phyloP scores from a whole-genome alignment of 2,329 filamentous ascomycete species.

The Thielaviopsis musarum region DNA sequence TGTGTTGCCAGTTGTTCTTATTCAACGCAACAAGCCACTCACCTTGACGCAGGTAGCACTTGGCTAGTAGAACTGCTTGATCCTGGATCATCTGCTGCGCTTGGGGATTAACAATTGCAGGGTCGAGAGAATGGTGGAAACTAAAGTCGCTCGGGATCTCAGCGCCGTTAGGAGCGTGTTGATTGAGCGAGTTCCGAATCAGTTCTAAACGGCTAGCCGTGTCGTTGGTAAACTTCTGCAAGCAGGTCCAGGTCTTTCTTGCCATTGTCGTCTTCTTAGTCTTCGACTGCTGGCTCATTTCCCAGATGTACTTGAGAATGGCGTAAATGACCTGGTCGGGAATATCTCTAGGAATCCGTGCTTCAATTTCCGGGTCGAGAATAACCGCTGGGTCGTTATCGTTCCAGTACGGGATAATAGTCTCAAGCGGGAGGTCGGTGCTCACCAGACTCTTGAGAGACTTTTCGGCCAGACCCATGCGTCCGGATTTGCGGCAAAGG shows the following conservation, averaged over 20 bases:
- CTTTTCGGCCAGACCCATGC: constrained; percentile 89
- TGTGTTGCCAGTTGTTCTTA: constrained; percentile 75
- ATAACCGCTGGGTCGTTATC: constrained; percentile 18
- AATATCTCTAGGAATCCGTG: constrained; percentile 24
- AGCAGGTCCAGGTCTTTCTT: constrained; percentile 39
- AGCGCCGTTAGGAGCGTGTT: constrained; percentile 29
- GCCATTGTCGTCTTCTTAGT: constrained; percentile 27
- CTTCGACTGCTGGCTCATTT: constrained; percentile 47
- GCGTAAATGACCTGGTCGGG: constrained; percentile 81
- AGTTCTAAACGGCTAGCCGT: constrained; percentile 37
- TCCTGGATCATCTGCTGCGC: constrained; percentile 38
- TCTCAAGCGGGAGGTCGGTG: constrained; percentile 44
- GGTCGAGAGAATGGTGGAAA: constrained; percentile 31
- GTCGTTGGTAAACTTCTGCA: constrained; percentile 44
- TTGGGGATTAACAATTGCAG: constrained; percentile 29
- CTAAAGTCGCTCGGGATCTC: constrained; percentile 30
- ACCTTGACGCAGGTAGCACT: constrained; percentile 90
- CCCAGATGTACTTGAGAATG: constrained; percentile 96
- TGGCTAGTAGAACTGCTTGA: constrained; percentile 61
- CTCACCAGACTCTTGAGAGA: constrained; percentile 82
- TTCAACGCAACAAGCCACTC: constrained; percentile 86
- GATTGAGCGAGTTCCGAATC: constrained; percentile 32
- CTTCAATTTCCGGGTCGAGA: constrained; percentile 14
- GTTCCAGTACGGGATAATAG: constrained; percentile 42
- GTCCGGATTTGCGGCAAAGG: constrained; percentile 87